Conservation (phyloP, 306 rosid genomes). For the Cucurbita maxima region DNA sequence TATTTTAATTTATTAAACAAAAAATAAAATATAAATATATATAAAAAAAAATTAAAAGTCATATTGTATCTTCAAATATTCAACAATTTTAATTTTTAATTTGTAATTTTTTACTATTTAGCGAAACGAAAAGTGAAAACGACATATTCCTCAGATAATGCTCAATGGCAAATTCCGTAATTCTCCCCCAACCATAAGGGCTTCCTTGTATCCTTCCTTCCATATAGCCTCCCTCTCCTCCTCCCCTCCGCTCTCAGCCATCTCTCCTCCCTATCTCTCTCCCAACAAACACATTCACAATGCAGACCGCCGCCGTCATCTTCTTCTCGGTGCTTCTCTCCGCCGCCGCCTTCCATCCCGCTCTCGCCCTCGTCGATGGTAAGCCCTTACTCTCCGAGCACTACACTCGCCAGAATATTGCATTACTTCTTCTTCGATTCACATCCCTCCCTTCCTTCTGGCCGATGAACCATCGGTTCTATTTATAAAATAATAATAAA, state of each 20-base stretch:
- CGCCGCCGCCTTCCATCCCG: constrained; percentile 40
- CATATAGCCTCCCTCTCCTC: neutral
- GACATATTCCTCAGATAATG: neutral
- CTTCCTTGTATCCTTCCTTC: neutral
- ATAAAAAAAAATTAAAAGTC: no score
- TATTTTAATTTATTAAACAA: no score
- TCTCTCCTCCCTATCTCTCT: neutral
- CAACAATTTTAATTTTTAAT: neutral
- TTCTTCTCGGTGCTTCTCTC: constrained; percentile 35
- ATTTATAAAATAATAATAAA: no score
- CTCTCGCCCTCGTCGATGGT: constrained; percentile 55
- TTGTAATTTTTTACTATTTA: neutral
- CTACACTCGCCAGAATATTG: no score
- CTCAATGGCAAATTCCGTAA: constrained; percentile 1
- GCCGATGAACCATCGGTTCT: no score
- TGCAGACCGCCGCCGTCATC: constrained; percentile 3
- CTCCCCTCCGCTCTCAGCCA: neutral
- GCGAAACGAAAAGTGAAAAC: neutral
- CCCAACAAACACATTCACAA: neutral
- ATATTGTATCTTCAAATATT: no score
- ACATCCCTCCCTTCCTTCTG: no score
- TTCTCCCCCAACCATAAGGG: neutral
- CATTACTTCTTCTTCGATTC: no score
- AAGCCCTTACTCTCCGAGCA: neutral
- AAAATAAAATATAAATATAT: no score